These are phyloP conservation scores for Lactifluus pinguis DNA, from an alignment of 768 basidiomycete species.

Conservation along the genomic window DNA sequence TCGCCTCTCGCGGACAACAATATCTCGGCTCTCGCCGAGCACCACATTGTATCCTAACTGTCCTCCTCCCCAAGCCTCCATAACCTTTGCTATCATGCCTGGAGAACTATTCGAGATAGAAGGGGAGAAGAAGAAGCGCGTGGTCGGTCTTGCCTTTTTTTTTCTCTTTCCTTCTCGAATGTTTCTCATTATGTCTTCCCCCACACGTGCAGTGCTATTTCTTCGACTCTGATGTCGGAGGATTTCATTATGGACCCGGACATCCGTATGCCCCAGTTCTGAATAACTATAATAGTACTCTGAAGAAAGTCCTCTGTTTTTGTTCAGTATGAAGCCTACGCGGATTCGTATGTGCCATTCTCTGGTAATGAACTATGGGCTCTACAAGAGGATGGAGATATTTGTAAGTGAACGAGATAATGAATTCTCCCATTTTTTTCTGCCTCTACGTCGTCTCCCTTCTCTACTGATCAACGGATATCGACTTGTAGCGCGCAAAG, in stretches of 20 bases:
- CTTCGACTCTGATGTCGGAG: constrained; percentile 98
- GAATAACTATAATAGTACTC: neutral
- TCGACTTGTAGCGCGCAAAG: constrained; percentile 73
- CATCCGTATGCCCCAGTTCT: constrained; percentile 56
- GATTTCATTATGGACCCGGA: constrained; percentile 98
- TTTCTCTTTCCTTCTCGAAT: neutral
- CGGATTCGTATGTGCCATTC: constrained; percentile 99
- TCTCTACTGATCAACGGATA: neutral
- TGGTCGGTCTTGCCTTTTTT: constrained; percentile 44
- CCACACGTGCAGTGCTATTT: constrained; percentile 75
- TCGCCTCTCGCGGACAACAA: constrained; percentile 5
- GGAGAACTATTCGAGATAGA: constrained; percentile 32
- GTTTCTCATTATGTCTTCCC: neutral
- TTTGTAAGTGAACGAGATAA: constrained; percentile 57
- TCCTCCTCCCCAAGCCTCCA: neutral
- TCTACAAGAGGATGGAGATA: constrained; percentile 99
- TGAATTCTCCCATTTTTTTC: too few relatives aligned
- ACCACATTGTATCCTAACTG: neutral
- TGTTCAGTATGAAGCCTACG: constrained; percentile 85
- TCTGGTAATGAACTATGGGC: constrained; percentile 97
- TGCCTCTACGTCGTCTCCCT: neutral
- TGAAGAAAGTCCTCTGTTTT: constrained; percentile 15
- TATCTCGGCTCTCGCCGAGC: constrained; percentile 12
- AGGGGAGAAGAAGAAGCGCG: constrained; percentile 80
- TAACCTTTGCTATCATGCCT: constrained; percentile 20